These are phyloP conservation scores for Halophytophthora polymorphica DNA, from an alignment of 352 stramenopile genomes.

Conservation along the genomic window DNA sequence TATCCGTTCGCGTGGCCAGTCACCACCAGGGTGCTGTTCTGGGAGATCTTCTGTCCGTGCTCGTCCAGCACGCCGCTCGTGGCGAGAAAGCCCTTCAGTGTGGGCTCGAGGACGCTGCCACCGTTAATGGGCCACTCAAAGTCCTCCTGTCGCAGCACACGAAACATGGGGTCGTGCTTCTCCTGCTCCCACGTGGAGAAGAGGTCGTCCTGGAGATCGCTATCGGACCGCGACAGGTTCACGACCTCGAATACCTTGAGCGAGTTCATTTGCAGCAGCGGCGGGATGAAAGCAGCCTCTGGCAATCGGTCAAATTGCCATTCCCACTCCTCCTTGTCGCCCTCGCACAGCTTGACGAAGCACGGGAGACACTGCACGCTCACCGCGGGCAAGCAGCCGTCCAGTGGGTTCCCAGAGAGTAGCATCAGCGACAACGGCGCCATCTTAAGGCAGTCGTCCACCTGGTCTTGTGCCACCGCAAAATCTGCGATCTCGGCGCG, in stretches of 20 bases:
- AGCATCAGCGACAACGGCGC: constrained; percentile 62
- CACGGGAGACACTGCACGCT: constrained; percentile 65
- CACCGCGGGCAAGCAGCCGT: constrained; percentile 56
- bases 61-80: constrained; percentile 18
- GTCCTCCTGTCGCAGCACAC: constrained; percentile 34
- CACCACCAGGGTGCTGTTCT: constrained; percentile 50
- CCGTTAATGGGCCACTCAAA: constrained; percentile 78
- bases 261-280: constrained; percentile 49
- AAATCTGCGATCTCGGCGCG: constrained; percentile 50
- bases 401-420: constrained; percentile 70
- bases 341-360: constrained; percentile 48
- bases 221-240: constrained; percentile 34
- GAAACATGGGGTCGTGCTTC: constrained; percentile 33
- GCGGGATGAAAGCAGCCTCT: constrained; percentile 29
- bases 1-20: constrained; percentile 54
- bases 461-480: constrained; percentile 42
- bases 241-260: constrained; percentile 46
- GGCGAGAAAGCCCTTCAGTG: constrained; percentile 47
- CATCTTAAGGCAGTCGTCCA: constrained; percentile 46
- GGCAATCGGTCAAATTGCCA: constrained; percentile 47
- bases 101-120: constrained; percentile 46
- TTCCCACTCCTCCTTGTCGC: constrained; percentile 70
- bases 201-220: constrained; percentile 46
- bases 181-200: constrained; percentile 30
- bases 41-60: constrained; percentile 20